Evolutionary conservation across 108 stramenopile species (phyloP).

Genomic region (Asterionellopsis glacialis): DNA sequence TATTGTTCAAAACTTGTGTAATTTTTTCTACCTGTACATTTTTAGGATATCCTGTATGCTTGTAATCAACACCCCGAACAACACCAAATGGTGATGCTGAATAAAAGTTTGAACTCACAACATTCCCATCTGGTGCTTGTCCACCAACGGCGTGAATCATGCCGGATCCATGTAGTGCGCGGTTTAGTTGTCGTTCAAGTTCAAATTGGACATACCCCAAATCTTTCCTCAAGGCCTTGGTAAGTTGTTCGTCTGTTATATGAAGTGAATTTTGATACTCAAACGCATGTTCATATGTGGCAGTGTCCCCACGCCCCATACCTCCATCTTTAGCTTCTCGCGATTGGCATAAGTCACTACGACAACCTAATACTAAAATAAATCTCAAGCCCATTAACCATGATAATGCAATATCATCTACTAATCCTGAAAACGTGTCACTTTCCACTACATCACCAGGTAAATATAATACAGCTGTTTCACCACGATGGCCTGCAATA

Average conservation of each 20-base stretch:
- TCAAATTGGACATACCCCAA: constrained; percentile 55
- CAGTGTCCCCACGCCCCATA: too few species aligned
- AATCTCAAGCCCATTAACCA: constrained; percentile 41
- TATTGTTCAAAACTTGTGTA: constrained; percentile 21
- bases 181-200: constrained; percentile 50
- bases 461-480: constrained; percentile 74
- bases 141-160: background rate
- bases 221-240: constrained; percentile 46
- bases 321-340: background rate
- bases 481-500: constrained; percentile 72
- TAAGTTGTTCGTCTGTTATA: constrained; percentile 30
- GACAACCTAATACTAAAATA: constrained; percentile 73
- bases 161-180: constrained; percentile 28
- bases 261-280: constrained; percentile 22
- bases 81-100: constrained; percentile 43
- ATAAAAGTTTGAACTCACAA: constrained; percentile 52
- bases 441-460: constrained; percentile 55
- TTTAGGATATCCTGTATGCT: constrained; percentile 42
- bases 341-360: constrained; percentile 6
- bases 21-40: constrained; percentile 40
- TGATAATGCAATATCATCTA: constrained; percentile 59
- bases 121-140: constrained; percentile 34
- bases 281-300: constrained; percentile 17
- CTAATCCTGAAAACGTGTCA: constrained; percentile 32
- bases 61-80: constrained; percentile 31